A percentile compares a stretch with the other conserved stretches of the same genome.
phyloP scores from a whole-genome alignment of 768 basidiomycete genomes.

The Gelatoporia subvermispora region DNA sequence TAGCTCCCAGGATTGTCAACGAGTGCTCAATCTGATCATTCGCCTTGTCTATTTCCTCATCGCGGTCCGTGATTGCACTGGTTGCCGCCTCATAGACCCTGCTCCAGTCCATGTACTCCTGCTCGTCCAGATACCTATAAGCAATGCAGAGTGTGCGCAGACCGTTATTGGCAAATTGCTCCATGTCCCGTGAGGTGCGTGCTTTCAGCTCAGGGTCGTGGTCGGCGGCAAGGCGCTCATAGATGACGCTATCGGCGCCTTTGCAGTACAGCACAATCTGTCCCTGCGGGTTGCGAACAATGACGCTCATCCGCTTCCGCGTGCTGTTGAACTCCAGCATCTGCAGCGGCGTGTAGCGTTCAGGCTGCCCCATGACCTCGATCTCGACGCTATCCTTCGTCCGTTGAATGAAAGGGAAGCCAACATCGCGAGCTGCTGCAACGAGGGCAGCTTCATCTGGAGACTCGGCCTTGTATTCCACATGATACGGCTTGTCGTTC shows the following conservation, averaged over 20 bases:
- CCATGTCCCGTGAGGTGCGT: constrained; percentile 82
- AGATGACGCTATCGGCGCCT: constrained; percentile 96
- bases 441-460: constrained; percentile 96
- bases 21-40: constrained; percentile 80
- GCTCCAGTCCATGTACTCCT: constrained; percentile 82
- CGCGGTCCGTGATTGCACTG: constrained; percentile 70
- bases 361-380: constrained; percentile 85
- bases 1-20: constrained; percentile 85
- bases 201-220: constrained; percentile 74
- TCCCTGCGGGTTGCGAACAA: constrained; percentile 83
- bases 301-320: constrained; percentile 92
- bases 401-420: constrained; percentile 84
- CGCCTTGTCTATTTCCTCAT: constrained; percentile 89
- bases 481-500: constrained; percentile 47
- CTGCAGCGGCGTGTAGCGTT: constrained; percentile 75
- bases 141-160: constrained; percentile 89
- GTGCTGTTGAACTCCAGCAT: constrained; percentile 92
- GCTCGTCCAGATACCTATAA: constrained; percentile 70
- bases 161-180: constrained; percentile 89
- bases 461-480: constrained; percentile 94
- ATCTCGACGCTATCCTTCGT: constrained; percentile 76
- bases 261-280: constrained; percentile 85
- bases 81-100: constrained; percentile 79
- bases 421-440: constrained; percentile 84
- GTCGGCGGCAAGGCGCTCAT: constrained; percentile 72